These are phyloP conservation scores for Canavalia gladiata DNA, from an alignment of 306 rosid species.

Conservation along the genomic window DNA sequence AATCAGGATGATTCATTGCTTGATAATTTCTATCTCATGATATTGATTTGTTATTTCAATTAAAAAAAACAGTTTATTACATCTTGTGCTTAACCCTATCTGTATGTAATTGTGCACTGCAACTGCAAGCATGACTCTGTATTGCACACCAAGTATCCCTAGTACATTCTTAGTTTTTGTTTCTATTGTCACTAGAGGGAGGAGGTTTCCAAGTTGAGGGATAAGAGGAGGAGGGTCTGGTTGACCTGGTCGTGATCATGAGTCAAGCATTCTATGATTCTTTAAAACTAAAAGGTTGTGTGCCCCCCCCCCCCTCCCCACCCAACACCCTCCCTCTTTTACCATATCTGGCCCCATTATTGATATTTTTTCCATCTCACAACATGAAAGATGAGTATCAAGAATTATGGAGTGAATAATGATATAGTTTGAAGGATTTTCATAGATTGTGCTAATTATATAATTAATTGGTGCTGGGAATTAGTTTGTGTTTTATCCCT, in stretches of 20 bases:
- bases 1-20: background rate
- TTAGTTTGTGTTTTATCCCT: background rate
- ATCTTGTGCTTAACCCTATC: background rate
- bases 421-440: background rate
- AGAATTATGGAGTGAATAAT: background rate
- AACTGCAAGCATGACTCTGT: conserved; percentile 9
- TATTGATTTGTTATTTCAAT: conserved; percentile 25
- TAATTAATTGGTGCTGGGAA: conserved; percentile 1
- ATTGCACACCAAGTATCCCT: background rate
- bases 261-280: conserved; percentile 54
- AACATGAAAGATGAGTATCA: background rate
- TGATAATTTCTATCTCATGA: conserved; percentile 27
- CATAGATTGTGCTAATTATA: conserved; percentile 18
- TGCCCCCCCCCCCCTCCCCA: background rate
- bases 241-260: conserved; percentile 66
- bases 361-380: background rate
- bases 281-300: conserved; percentile 54
- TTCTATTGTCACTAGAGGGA: conserved; percentile 52
- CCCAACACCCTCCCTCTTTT: background rate
- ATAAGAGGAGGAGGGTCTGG: conserved; percentile 55
- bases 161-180: background rate
- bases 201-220: conserved; percentile 67
- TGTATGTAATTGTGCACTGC: conserved; percentile 1
- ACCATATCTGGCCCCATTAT: conserved; percentile 1
- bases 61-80: conserved; percentile 5